Evolutionary conservation across 768 basidiomycete genomes (phyloP).

Genomic region (Boletus pseudopeckii): DNA sequence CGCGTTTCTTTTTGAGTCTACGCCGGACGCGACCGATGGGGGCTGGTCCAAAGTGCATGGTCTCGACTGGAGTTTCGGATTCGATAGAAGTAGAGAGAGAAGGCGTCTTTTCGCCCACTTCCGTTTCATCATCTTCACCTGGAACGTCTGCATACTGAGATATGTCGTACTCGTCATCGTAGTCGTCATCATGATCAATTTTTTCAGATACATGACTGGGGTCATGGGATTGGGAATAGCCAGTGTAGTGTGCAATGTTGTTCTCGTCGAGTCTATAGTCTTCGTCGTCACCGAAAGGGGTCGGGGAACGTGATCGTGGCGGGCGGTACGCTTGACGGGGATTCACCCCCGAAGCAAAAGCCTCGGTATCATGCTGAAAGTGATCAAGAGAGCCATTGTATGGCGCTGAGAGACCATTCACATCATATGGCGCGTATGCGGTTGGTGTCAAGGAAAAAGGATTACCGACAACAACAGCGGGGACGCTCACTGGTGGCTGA

Average conservation of each 20-base stretch:
- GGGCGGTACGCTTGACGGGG: constrained; percentile 46
- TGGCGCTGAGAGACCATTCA: constrained; percentile 33
- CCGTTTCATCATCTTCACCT: constrained; percentile 17
- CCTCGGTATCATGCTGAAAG: constrained; percentile 63
- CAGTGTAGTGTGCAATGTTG: constrained; percentile 55
- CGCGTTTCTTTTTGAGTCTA: constrained; percentile 75
- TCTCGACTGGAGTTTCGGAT: constrained; percentile 55
- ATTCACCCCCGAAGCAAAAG: constrained; percentile 62
- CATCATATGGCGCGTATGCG: constrained; percentile 4
- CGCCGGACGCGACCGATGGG: constrained; percentile 76
- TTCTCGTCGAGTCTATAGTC: constrained; percentile 60
- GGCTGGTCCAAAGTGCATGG: constrained; percentile 85
- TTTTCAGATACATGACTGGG: constrained; percentile 26
- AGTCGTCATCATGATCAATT: constrained; percentile 6
- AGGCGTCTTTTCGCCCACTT: constrained; percentile 24
- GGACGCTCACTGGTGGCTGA: constrained; percentile 17
- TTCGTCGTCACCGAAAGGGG: constrained; percentile 70
- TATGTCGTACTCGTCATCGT: constrained; percentile 29
- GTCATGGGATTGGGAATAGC: constrained; percentile 28
- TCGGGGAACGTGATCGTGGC: constrained; percentile 72
- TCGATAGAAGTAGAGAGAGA: constrained; percentile 32
- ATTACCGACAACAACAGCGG: constrained; percentile 18
- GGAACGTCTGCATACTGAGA: constrained; percentile 29
- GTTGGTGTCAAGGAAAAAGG: constrained; percentile 23
- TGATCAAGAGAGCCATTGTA: constrained; percentile 44